Evolutionary conservation across 441 rosid species (phyloP).

Genomic region (Jatropha podagrica): DNA sequence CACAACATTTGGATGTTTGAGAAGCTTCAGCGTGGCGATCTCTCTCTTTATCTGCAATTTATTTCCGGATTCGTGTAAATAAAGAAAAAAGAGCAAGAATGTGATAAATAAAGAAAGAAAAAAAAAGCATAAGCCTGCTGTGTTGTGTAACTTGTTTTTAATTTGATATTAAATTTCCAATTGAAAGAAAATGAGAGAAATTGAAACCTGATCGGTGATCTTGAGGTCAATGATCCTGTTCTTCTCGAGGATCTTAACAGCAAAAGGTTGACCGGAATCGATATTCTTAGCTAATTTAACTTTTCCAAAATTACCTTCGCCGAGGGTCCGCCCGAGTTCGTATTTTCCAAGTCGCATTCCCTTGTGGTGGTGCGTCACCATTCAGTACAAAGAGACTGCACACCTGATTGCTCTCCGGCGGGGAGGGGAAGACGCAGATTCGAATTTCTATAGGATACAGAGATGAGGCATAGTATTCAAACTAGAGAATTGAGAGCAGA

Average conservation of each 20-base stretch:
- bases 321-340: constrained; percentile 85
- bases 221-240: constrained; percentile 59
- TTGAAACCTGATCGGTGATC: constrained; percentile 69
- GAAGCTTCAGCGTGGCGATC: constrained; percentile 81
- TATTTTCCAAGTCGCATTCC: constrained; percentile 89
- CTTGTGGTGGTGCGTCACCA: constrained; percentile 44
- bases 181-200: neutral
- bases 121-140: no score
- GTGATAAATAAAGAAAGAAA: no score
- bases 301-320: constrained; percentile 93
- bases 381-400: constrained; percentile 15
- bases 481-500: no score
- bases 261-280: constrained; percentile 60
- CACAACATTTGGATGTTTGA: constrained; percentile 90
- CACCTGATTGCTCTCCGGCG: neutral
- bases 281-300: constrained; percentile 71
- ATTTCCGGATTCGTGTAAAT: no score
- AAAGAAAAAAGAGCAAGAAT: no score
- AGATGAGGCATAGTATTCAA: no score
- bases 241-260: constrained; percentile 91
- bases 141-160: no score
- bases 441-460: no score
- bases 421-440: neutral
- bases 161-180: no score
- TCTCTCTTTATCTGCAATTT: constrained; percentile 79